phyloP scores from a whole-genome alignment of 2,329 filamentous ascomycete genomes.

The Phyllosticta citriasiana region DNA sequence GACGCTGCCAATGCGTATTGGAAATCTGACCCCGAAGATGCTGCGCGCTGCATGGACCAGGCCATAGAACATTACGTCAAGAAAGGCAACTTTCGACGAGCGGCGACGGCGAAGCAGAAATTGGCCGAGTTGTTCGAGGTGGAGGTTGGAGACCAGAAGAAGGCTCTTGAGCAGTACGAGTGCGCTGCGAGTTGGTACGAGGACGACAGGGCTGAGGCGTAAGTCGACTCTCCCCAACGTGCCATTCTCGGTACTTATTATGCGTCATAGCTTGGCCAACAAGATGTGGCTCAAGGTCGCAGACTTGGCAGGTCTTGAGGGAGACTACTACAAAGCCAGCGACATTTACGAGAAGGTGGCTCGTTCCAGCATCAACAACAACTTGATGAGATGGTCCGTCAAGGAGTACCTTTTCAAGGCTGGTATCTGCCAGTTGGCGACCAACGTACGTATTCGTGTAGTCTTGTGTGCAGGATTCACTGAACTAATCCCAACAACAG shows the following conservation, averaged over 20 bases:
- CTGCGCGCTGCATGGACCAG: conserved; percentile 38
- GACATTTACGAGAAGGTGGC: conserved; percentile 69
- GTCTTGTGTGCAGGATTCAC: not conserved
- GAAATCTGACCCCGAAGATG: conserved; percentile 73
- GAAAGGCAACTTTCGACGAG: conserved; percentile 83
- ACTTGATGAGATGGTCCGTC: conserved; percentile 85
- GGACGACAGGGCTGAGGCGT: conserved; percentile 74
- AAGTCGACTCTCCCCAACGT: conserved; percentile 29
- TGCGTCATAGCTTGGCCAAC: conserved; percentile 61
- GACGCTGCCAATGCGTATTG: conserved; percentile 89
- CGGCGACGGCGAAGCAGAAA: conserved; percentile 77
- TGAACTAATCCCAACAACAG: conserved; percentile 17
- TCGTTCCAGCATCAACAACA: conserved; percentile 69
- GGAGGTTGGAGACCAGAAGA: conserved; percentile 64
- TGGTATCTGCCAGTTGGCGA: conserved; percentile 76
- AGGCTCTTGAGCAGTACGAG: conserved; percentile 69
- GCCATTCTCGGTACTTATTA: not conserved
- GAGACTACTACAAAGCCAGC: conserved; percentile 67
- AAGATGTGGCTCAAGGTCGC: conserved; percentile 90
- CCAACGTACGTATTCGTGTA: conserved; percentile 30
- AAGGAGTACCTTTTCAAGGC: conserved; percentile 96
- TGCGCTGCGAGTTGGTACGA: conserved; percentile 77
- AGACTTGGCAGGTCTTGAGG: conserved; percentile 71
- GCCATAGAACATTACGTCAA: conserved; percentile 79
- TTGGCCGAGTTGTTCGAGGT: conserved; percentile 78